Conservation (phyloP, 2,329 filamentous ascomycete genomes). For the Phyllosticta capitalensis region DNA sequence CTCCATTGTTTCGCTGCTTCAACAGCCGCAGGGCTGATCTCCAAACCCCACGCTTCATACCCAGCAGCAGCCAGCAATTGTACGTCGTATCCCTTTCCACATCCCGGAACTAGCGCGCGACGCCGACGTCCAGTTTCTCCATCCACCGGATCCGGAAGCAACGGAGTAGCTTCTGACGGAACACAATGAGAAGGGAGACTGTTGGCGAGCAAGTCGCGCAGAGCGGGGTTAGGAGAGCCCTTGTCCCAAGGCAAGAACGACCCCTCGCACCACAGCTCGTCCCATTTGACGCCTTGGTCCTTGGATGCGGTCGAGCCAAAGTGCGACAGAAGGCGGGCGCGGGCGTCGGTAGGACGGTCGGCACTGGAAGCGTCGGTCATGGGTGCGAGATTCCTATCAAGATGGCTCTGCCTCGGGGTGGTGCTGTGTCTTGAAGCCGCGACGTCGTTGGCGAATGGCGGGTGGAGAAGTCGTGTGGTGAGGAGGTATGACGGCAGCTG, state of each 20-base stretch:
- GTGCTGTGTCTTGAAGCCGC: not conserved
- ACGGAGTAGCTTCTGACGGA: not conserved
- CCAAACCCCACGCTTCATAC: conserved; percentile 68
- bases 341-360: conserved; percentile 8
- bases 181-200: conserved; percentile 27
- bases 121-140: conserved; percentile 23
- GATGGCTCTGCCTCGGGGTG: not conserved
- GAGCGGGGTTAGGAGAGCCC: conserved; percentile 48
- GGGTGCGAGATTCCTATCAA: not conserved
- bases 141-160: conserved; percentile 4
- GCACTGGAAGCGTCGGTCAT: not conserved
- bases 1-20: conserved; percentile 38
- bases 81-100: conserved; percentile 74
- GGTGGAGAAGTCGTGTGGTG: not conserved
- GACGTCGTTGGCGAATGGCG: not conserved
- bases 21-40: conserved; percentile 48
- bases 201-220: conserved; percentile 43
- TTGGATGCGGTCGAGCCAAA: not conserved
- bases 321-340: conserved; percentile 2
- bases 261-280: conserved; percentile 45
- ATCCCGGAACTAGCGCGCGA: conserved; percentile 67
- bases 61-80: conserved; percentile 64
- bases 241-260: conserved; percentile 51
- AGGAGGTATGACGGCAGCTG: not conserved
- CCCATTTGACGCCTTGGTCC: conserved; percentile 32